These are phyloP conservation scores for Ogataea methylovora DNA, from an alignment of 805 yeast species.

Conservation along the genomic window DNA sequence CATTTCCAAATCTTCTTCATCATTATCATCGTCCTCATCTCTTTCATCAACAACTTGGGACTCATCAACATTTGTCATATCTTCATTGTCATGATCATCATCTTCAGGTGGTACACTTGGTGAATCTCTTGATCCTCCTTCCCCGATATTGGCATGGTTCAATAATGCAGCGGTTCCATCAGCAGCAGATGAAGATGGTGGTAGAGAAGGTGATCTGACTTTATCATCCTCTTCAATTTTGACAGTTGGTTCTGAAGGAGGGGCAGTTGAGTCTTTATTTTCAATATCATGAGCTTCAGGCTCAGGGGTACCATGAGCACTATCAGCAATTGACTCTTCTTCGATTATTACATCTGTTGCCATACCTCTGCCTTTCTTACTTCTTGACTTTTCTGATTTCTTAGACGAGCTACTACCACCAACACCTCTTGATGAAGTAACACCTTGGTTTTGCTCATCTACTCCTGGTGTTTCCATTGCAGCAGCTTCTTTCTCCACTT, in stretches of 20 bases:
- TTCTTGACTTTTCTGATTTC: slow-evolving; percentile 28
- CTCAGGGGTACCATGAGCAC: neutral
- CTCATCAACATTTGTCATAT: slow-evolving; percentile 8
- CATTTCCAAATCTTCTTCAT: slow-evolving; percentile 68
- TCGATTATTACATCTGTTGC: slow-evolving; percentile 21
- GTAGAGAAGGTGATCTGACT: too few species aligned
- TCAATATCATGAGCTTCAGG: neutral
- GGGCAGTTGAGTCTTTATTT: neutral
- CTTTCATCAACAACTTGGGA: slow-evolving; percentile 26
- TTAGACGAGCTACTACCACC: slow-evolving; percentile 13
- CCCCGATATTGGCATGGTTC: neutral
- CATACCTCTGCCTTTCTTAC: slow-evolving; percentile 30
- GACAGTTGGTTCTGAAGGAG: neutral
- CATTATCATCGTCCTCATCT: slow-evolving; percentile 37
- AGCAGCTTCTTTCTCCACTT: slow-evolving; percentile 61
- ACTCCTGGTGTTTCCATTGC: slow-evolving; percentile 32
- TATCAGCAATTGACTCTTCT: slow-evolving; percentile 5
- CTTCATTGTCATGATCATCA: slow-evolving; percentile 10
- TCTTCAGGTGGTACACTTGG: slow-evolving; percentile 7
- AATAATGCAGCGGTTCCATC: slow-evolving; percentile 2
- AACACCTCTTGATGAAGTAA: slow-evolving; percentile 23
- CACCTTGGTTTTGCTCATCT: slow-evolving; percentile 17
- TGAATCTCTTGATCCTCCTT: neutral
- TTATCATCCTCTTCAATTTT: neutral
- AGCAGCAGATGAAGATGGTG: slow-evolving; percentile 1